Evolutionary conservation across 495 filamentous ascomycete genomes (phyloP), one percentile per base, ranked within the genome.

Genomic region (Trichoderma asperelloides): DNA sequence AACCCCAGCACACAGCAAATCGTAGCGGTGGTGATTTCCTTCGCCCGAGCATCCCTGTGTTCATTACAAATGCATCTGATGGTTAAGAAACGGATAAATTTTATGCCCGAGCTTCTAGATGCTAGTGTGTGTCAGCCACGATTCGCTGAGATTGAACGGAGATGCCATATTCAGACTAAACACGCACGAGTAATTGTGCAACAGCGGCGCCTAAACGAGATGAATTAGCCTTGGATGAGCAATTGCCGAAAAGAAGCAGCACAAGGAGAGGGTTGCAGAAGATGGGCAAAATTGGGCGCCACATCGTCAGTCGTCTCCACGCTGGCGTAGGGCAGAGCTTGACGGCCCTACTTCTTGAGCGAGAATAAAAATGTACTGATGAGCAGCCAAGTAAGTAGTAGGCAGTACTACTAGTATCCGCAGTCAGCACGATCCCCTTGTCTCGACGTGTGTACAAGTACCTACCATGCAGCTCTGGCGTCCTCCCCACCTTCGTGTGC

Each of bases 51-150:
- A 37, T 7, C 30, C 30, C 30, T 6, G 30, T 33, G 2, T 33
- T 6, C 30, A 33, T 33, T 49, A 15, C 16, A 7, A 18, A n/a
- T 4, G 5, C 8, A 21, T 9, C 47, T 18, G 47, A 7, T 18
- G 9, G n/a, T n/a, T 8, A 60, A 30, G 25, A 60, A 60, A 30
- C 55, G 55, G 55, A 60, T 60, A 60, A 60, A 60, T 28, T 60
- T 60, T 27, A 30, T 60, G 55, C 55, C 55, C 23, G 55, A 60
- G 23, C 27, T 60, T 60, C 55, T 30, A 30, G 55, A 60, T 27
- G 23, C 55, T 28, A 60, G 55, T 28, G 43, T n/a, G 33, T 51
- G 55, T 9, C 15, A 23, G 21, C n/a, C n/a, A 23, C 21, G 18
- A 30, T 18, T 21, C 55, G 6, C 21, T 21, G 27, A 60, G 55